These are phyloP conservation scores for Albugo laibachii DNA, from an alignment of 352 stramenopile species.

Conservation along the genomic window DNA sequence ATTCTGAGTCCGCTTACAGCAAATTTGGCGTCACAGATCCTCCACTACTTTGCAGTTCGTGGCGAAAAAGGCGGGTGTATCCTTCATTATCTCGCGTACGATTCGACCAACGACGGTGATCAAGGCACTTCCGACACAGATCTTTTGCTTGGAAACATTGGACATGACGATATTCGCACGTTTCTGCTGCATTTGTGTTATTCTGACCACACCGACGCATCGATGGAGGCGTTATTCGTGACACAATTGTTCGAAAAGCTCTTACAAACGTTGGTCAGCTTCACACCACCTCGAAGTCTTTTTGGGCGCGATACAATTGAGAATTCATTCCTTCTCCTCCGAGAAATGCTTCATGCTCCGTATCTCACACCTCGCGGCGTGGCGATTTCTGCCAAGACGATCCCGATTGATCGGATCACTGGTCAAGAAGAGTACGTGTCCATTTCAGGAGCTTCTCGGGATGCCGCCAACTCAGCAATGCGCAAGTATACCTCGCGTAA, in stretches of 20 bases:
- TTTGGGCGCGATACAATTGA: slow-evolving; percentile 61
- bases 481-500: slow-evolving; percentile 77
- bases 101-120: slow-evolving; percentile 11
- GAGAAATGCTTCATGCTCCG: slow-evolving; percentile 62
- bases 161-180: slow-evolving; percentile 61
- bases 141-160: slow-evolving; percentile 58
- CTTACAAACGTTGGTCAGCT: slow-evolving; percentile 55
- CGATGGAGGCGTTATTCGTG: slow-evolving; percentile 49
- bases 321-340: slow-evolving; percentile 61
- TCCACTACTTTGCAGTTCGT: slow-evolving; percentile 63
- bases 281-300: slow-evolving; percentile 40
- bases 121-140: slow-evolving; percentile 13
- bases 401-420: slow-evolving; percentile 68
- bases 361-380: slow-evolving; percentile 66
- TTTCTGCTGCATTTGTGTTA: slow-evolving; percentile 65
- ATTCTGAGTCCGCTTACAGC: slow-evolving; percentile 61
- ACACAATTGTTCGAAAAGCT: slow-evolving; percentile 55
- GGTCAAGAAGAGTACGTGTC: slow-evolving; percentile 76
- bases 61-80: slow-evolving; percentile 63
- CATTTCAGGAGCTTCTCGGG: slow-evolving; percentile 62
- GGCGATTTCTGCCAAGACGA: slow-evolving; percentile 72
- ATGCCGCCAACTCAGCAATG: slow-evolving; percentile 61
- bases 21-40: slow-evolving; percentile 59
- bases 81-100: slow-evolving; percentile 36
- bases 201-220: slow-evolving; percentile 57